Evolutionary conservation across 345 rosid genomes (phyloP), one percentile per base, ranked within the genome.

Genomic region (Eucalyptus curtisii): DNA sequence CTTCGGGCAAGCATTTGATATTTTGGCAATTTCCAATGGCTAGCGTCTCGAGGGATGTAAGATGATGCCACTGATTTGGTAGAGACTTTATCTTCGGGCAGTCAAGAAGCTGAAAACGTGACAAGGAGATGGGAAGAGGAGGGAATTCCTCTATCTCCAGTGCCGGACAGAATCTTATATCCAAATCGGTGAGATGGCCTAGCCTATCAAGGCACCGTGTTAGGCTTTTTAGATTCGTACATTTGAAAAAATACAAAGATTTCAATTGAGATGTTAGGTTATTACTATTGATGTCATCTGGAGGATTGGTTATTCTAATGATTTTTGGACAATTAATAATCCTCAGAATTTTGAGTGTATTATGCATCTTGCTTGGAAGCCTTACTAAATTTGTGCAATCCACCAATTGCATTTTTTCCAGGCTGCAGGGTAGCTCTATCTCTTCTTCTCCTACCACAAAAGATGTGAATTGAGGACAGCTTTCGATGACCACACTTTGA

Each of bases 51-150:
- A 66, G 79, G 79, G 79, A 31, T 16, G 79, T 31, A 7, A 31
- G 40, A n/a, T 66, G 79, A 66, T n/a, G 79, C 79, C 79, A 66
- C 5, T 66, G 22, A 0, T 31, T 66, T 66, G 79, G 79, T 4
- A 66, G 1, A 31, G 76, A 14, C 10, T 64, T 64, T 64, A 64
- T 64, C 5, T 64, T n/a, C 0, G 40, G 11, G 8, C 76, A 64
- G 1, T 2, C 3, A 4, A 0, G 0, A 59, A 59, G 66, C 0
- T 0, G 0, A 0, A 59, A 13, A 25, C 1, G 0, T 11, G 66
- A 59, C 0, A 59, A 0, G 66, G 66, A 5, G 76, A 64, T 7
- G 1, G 76, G 76, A 64, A 64, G 10, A 16, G 37, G 1, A 64
- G 71, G 71, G 37, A 64, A 64, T 0, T 64, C 10, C 33, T 64